Conservation (phyloP, 345 rosid species). For the Rhodomyrtus tomentosa region DNA sequence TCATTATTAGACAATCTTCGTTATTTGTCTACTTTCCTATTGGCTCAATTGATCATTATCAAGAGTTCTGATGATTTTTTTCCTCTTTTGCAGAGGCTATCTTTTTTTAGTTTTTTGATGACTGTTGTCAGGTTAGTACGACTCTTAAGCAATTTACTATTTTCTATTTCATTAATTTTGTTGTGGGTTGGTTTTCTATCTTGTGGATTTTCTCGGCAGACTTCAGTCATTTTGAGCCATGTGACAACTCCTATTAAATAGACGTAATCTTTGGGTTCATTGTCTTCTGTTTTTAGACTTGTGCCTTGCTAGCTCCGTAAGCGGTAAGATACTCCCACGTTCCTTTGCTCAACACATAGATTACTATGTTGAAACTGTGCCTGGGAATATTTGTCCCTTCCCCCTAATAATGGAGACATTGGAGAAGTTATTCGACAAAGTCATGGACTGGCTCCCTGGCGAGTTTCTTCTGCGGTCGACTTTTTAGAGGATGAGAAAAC, state of each 20-base stretch:
- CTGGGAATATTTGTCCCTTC: background rate
- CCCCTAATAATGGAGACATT: background rate
- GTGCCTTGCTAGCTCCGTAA: background rate
- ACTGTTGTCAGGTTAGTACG: constrained; percentile 44
- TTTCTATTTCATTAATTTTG: background rate
- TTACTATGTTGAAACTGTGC: background rate
- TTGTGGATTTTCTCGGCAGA: background rate
- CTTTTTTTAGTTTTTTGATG: constrained; percentile 16
- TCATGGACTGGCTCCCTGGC: background rate
- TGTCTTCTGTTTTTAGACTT: background rate
- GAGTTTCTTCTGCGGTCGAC: background rate
- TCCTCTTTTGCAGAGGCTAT: constrained; percentile 36
- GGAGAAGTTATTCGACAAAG: background rate
- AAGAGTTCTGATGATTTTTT: background rate
- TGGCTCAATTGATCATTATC: background rate
- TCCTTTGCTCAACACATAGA: background rate
- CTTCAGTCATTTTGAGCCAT: background rate
- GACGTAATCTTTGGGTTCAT: background rate
- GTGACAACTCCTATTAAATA: background rate
- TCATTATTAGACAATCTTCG: background rate
- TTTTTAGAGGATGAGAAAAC: background rate
- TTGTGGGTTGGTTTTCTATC: background rate
- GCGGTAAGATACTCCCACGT: background rate
- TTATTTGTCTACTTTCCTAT: background rate
- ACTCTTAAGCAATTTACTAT: background rate